Evolutionary conservation across 1,139 yeast genomes (phyloP).

Genomic region (Sugiyamaella japonica): DNA sequence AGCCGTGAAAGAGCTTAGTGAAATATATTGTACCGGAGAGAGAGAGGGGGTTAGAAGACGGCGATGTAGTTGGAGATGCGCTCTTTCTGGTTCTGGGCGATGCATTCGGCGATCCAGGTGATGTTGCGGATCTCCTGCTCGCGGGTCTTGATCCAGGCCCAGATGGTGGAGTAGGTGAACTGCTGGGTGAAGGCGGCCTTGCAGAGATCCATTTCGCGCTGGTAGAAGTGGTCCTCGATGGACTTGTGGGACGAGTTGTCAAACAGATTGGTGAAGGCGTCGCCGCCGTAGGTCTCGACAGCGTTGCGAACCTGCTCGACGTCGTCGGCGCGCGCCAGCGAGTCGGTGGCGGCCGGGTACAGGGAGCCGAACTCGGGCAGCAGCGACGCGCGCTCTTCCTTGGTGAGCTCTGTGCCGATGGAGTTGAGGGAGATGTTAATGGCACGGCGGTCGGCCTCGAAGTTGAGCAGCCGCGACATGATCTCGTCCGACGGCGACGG

Average conservation of each 20-base stretch:
- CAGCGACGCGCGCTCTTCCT: slow-evolving; percentile 67
- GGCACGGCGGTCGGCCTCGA: slow-evolving; percentile 94
- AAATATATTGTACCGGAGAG: slow-evolving; percentile 3
- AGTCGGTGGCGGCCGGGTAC: slow-evolving; percentile 70
- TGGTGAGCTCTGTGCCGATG: slow-evolving; percentile 71
- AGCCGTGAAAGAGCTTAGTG: not conserved
- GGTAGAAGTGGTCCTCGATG: slow-evolving; percentile 91
- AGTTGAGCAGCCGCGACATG: slow-evolving; percentile 72
- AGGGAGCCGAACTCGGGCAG: slow-evolving; percentile 81
- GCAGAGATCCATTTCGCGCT: slow-evolving; percentile 88
- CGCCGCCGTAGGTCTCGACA: slow-evolving; percentile 62
- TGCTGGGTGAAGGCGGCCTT: slow-evolving; percentile 95
- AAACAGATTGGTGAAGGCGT: slow-evolving; percentile 67
- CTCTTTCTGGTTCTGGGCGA: slow-evolving; percentile 49
- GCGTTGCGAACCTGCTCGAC: slow-evolving; percentile 76
- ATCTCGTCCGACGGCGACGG: slow-evolving; percentile 78
- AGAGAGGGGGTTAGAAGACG: slow-evolving; percentile 35
- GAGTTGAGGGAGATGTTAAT: slow-evolving; percentile 91
- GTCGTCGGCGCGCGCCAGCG: slow-evolving; percentile 77
- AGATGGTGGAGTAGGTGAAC: slow-evolving; percentile 83
- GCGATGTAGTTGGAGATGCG: slow-evolving; percentile 44
- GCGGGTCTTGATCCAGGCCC: slow-evolving; percentile 95
- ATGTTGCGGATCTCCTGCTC: slow-evolving; percentile 97
- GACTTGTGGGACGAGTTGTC: slow-evolving; percentile 60
- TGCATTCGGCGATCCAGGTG: slow-evolving; percentile 98